Conservation (phyloP, 345 rosid species). For the Populus alba region DNA sequence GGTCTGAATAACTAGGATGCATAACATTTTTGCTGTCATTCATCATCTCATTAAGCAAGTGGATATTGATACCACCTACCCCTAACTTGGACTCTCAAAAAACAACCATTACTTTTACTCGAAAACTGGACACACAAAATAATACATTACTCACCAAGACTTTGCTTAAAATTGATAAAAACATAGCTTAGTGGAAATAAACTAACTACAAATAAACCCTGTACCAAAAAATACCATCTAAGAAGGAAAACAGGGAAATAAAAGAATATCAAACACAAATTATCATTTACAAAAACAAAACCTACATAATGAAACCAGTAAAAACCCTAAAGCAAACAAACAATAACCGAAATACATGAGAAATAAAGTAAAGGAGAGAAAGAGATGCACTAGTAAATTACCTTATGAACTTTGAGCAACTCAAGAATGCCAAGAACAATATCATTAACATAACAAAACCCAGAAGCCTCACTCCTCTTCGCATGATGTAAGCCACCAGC, state of each 20-base stretch:
- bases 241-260: neutral
- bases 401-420: conserved; percentile 91
- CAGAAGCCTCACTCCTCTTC: conserved; percentile 96
- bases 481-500: conserved; percentile 99
- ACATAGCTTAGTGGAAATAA: neutral
- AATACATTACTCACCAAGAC: neutral
- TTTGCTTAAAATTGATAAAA: neutral
- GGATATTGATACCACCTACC: neutral
- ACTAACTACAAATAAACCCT: too few relatives aligned
- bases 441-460: conserved; percentile 95
- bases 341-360: neutral
- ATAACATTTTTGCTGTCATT: neutral
- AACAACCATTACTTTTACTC: neutral
- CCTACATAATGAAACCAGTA: neutral
- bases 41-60: neutral
- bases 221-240: too few relatives aligned
- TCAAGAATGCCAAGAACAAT: conserved; percentile 93
- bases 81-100: neutral
- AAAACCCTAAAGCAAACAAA: neutral
- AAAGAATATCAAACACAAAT: neutral
- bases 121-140: neutral
- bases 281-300: neutral
- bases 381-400: conserved; percentile 18
- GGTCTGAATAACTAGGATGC: neutral
- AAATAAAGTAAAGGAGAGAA: neutral